phyloP scores from a whole-genome alignment of 148 eudicot genomes.

The Pouteria glomerata region DNA sequence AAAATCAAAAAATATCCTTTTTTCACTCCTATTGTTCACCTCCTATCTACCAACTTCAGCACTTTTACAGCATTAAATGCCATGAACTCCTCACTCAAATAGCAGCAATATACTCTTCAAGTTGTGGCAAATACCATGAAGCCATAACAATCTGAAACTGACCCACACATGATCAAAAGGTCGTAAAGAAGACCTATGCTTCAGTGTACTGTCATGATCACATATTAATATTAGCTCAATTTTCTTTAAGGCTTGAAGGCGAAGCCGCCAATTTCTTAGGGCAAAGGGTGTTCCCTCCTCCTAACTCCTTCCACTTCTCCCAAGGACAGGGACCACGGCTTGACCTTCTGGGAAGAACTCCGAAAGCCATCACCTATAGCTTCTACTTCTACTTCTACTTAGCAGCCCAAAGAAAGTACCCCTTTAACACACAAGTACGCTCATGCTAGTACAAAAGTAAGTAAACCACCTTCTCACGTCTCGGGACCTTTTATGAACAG shows the following conservation, averaged over 20 bases:
- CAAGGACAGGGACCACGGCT: not conserved
- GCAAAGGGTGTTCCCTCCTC: not conserved
- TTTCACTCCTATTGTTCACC: not conserved
- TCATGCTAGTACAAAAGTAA: not conserved
- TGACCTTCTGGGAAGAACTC: not conserved
- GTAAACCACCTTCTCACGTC: not conserved
- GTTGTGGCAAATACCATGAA: not conserved
- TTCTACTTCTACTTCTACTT: not conserved
- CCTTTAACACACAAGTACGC: not conserved
- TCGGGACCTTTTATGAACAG: not conserved
- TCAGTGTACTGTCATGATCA: not conserved
- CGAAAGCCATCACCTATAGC: not conserved
- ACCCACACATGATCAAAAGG: not conserved
- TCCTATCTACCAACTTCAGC: not conserved
- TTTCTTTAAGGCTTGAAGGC: constrained; percentile 1
- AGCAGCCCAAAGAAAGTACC: not conserved
- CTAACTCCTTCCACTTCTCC: constrained; percentile 5
- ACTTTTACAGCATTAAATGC: not conserved
- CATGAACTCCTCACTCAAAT: constrained; percentile 1
- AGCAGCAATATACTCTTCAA: not conserved
- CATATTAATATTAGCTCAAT: too few relatives aligned
- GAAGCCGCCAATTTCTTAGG: not conserved
- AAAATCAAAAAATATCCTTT: not conserved
- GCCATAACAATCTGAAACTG: not conserved
- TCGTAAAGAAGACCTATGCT: not conserved